Conservation (phyloP, 2,329 filamentous ascomycete species). For the Aspergillaceae sp. region DNA sequence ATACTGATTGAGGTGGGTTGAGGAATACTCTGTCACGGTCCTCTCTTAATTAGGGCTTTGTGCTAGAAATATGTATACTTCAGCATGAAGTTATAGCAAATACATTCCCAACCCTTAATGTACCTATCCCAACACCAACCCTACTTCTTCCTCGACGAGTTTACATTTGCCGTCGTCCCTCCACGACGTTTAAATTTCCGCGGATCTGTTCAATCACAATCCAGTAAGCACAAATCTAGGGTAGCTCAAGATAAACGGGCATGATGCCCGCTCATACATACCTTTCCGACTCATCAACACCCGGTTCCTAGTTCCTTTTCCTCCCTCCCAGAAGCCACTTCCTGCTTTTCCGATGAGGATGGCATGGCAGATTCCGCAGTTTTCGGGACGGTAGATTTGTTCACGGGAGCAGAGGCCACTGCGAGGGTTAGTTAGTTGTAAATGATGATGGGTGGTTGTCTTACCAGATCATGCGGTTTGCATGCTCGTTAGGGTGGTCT, state of each 20-base stretch:
- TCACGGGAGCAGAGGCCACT: slow-evolving; percentile 67
- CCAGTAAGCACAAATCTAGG: not conserved
- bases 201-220: slow-evolving; percentile 43
- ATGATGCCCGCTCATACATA: slow-evolving; percentile 12
- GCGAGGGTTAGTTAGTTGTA: not conserved
- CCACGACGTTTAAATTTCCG: slow-evolving; percentile 61
- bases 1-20: too few relatives aligned
- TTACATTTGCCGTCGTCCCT: slow-evolving; percentile 24
- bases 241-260: not conserved
- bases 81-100: too few relatives aligned
- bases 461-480: slow-evolving; percentile 70
- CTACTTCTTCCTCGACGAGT: slow-evolving; percentile 24
- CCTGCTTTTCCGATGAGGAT: slow-evolving; percentile 59
- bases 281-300: slow-evolving; percentile 62
- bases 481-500: slow-evolving; percentile 70
- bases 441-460: slow-evolving; percentile 6
- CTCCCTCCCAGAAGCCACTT: slow-evolving; percentile 77
- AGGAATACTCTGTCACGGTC: too few relatives aligned
- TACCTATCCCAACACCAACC: not conserved
- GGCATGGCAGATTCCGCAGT: slow-evolving; percentile 64
- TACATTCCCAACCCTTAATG: too few relatives aligned
- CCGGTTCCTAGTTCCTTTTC: slow-evolving; percentile 68
- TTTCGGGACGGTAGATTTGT: slow-evolving; percentile 68
- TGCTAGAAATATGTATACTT: too few relatives aligned
- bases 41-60: too few relatives aligned